phyloP scores from a whole-genome alignment of 2,329 filamentous ascomycete species.

The Epichloe typhina region DNA sequence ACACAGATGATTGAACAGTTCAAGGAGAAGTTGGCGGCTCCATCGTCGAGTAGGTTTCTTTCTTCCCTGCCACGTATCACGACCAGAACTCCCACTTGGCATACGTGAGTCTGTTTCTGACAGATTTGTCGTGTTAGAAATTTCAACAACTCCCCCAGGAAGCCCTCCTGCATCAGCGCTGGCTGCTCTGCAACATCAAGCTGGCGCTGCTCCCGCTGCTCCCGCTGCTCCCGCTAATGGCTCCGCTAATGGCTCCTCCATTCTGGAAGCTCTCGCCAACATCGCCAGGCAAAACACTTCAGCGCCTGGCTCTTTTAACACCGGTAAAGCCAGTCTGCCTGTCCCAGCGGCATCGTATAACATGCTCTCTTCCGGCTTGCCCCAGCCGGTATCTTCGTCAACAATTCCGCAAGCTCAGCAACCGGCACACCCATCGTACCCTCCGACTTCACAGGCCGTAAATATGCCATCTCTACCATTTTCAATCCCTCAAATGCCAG shows the following conservation, averaged over 20 bases:
- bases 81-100: not conserved
- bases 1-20: constrained; percentile 64
- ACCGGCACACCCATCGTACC: constrained; percentile 21
- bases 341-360: constrained; percentile 32
- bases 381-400: constrained; percentile 19
- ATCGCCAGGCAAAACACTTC: constrained; percentile 62
- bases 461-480: constrained; percentile 39
- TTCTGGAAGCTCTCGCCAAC: constrained; percentile 67
- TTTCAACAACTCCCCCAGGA: constrained; percentile 61
- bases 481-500: constrained; percentile 21
- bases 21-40: constrained; percentile 62
- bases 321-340: constrained; percentile 24
- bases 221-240: constrained; percentile 9
- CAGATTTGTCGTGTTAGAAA: constrained; percentile 31
- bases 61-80: not conserved
- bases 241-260: constrained; percentile 38
- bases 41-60: constrained; percentile 48
- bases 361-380: constrained; percentile 20
- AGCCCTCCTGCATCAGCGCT: constrained; percentile 38
- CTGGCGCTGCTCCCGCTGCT: constrained; percentile 19
- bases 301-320: constrained; percentile 18
- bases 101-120: constrained; percentile 2
- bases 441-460: constrained; percentile 42
- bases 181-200: constrained; percentile 23
- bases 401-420: constrained; percentile 15